phyloP scores from a whole-genome alignment of 768 basidiomycete genomes.

The Sporobolomyces pararoseus region DNA sequence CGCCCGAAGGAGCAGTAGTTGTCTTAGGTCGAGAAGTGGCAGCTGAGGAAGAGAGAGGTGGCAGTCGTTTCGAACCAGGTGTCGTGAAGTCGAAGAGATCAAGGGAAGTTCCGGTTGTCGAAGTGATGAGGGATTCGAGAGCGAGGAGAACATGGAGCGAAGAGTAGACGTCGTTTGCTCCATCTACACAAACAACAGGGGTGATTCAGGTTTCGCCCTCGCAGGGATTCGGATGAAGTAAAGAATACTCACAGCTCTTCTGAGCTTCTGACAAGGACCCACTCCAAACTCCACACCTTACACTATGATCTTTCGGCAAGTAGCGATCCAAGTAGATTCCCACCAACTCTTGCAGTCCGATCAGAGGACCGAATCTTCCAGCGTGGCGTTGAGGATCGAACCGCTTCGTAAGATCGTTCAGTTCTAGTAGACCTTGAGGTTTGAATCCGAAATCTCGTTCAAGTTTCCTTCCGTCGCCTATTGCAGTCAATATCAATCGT shows the following conservation, averaged over 20 bases:
- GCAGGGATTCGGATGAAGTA: not conserved
- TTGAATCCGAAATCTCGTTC: conserved; percentile 16
- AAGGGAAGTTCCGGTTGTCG: not conserved
- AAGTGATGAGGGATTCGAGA: conserved; percentile 8
- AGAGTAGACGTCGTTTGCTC: conserved; percentile 39
- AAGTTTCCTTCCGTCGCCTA: conserved; percentile 33
- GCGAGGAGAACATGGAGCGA: conserved; percentile 18
- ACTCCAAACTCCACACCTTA: conserved; percentile 24
- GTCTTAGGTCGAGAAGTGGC: not conserved
- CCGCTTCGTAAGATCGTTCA: conserved; percentile 19
- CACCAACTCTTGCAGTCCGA: conserved; percentile 29
- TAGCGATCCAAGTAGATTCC: conserved; percentile 34
- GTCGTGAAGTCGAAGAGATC: not conserved
- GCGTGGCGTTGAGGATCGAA: conserved; percentile 16
- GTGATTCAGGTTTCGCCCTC: too few species aligned
- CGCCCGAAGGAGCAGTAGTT: too few species aligned
- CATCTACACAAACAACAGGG: conserved; percentile 15
- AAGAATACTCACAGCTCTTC: conserved; percentile 18
- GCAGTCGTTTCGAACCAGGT: not conserved
- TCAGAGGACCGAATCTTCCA: not conserved
- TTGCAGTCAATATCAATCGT: too few species aligned
- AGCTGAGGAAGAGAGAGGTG: not conserved
- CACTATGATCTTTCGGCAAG: conserved; percentile 20
- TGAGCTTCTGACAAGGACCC: not conserved
- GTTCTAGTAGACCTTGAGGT: conserved; percentile 25